Percentiles rank a stretch among this genome's conserved stretches.
Evolutionary conservation across 495 filamentous ascomycete genomes (phyloP).

Genomic region (Cercophora samala): DNA sequence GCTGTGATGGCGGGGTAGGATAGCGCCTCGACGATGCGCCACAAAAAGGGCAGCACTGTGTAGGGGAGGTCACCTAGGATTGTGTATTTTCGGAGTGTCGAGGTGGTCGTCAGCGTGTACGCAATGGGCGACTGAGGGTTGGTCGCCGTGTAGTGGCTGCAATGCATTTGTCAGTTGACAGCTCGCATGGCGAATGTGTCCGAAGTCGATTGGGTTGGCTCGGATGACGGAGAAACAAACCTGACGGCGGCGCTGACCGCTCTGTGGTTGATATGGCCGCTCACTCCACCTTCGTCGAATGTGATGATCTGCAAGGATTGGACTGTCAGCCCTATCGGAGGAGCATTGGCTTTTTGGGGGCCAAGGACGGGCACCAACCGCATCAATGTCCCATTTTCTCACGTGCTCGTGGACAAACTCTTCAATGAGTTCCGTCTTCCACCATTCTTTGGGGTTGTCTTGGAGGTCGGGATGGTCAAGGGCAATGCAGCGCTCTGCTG

Average conservation of each 20-base stretch:
- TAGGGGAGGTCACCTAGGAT: conserved; percentile 39
- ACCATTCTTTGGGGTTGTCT: conserved; percentile 44
- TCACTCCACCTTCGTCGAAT: conserved; percentile 43
- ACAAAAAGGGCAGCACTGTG: conserved; percentile 38
- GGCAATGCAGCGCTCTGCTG: conserved; percentile 32
- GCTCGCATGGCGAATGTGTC: background rate
- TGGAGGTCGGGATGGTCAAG: conserved; percentile 38
- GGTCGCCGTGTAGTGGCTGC: conserved; percentile 33
- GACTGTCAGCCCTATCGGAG: conserved; percentile 8
- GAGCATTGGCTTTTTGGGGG: background rate
- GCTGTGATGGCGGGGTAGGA: conserved; percentile 29
- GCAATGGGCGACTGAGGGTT: conserved; percentile 33
- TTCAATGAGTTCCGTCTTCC: conserved; percentile 37
- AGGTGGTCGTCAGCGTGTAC: conserved; percentile 38
- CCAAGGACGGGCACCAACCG: conserved; percentile 23
- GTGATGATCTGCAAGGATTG: conserved; percentile 38
- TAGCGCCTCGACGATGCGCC: conserved; percentile 37
- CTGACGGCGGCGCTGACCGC: conserved; percentile 44
- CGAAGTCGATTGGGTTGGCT: conserved; percentile 4
- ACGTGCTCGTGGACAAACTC: conserved; percentile 34
- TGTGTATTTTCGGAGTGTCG: conserved; percentile 40
- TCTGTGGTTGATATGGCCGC: conserved; percentile 43
- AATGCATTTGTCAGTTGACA: conserved; percentile 11
- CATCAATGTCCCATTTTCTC: conserved; percentile 40
- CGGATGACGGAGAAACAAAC: conserved; percentile 20